Evolutionary conservation across 495 filamentous ascomycete genomes (phyloP), one percentile per base, ranked within the genome.

Genomic region (Tuber magnatum): DNA sequence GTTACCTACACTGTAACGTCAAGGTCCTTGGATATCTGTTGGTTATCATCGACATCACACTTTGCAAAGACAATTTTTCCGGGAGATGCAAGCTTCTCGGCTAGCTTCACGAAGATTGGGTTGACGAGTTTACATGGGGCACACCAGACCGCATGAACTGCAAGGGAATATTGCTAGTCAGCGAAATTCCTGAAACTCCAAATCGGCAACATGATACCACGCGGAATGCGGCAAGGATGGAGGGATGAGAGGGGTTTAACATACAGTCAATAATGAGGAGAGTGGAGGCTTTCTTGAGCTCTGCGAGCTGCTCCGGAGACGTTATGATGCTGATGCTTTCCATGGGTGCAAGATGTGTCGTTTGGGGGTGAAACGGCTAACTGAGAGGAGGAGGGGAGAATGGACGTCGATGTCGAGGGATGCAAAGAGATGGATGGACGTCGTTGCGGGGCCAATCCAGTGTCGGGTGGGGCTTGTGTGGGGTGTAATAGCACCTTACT

Each of bases 91-190:
- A 95, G 88, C 79, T 90, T 87, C 71, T 82, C 81, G 32, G 93
- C 90, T 65, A 97, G 88, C 84, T 91, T 88, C 78, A 94, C 92
- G 84, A 92, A 97, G 72, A 92, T 82, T 16, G 94, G 93, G n/a
- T 91, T 91, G 75, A 97, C 92, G 74, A 88, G 85, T 78, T 93
- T 92, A 88, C 92, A 97, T 80, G 94, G 92, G 41, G 86, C 90
- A 83, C 92, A 94, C 92, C 92, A 95, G 80, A 91, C 89, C 80
- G 94, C 92, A 83, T 93, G 92, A 86, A 97, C 94, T 97, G 80
- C 75, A 75, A 65, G 61, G 73, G 71, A 48, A 74, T 65, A 70
- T 14, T 75, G 68, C 65, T 12, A 39, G 41, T 32, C 68, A 65
- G 48, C 43, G 69, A 39, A 48, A 77, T 39, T 44, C 48, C 42